phyloP scores from a whole-genome alignment of 371 early-diverging fungal genomes.

The Scutellospora calospora region DNA sequence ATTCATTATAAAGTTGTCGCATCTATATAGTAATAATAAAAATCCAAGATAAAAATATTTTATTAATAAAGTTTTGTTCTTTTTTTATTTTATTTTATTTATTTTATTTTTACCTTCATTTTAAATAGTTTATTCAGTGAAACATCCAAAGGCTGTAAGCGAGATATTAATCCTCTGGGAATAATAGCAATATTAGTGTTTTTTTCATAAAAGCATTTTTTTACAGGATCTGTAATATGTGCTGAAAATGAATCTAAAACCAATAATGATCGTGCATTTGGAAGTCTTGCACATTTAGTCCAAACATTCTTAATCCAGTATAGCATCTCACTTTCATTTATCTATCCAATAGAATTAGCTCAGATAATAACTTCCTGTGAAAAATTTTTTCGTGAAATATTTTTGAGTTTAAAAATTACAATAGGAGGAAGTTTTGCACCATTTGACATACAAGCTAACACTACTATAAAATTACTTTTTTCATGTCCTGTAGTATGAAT shows the following conservation, averaged over 20 bases:
- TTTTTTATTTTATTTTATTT: too few species aligned
- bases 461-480: conserved; percentile 12
- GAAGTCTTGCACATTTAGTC: neutral
- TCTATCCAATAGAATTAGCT: neutral
- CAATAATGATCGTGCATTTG: neutral
- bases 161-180: neutral
- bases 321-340: neutral
- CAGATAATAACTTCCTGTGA: neutral
- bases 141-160: neutral
- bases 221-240: conserved; percentile 1
- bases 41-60: too few species aligned
- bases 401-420: neutral
- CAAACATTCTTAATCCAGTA: conserved; percentile 24
- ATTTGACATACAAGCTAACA: conserved; percentile 20
- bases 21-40: conserved; percentile 1
- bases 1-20: neutral
- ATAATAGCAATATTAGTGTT: conserved; percentile 1
- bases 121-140: too few species aligned
- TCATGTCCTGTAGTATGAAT: conserved; percentile 25
- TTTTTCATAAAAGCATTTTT: neutral
- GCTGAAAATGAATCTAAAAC: conserved; percentile 15
- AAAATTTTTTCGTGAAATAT: neutral
- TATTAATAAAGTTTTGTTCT: too few species aligned
- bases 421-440: neutral
- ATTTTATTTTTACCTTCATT: too few species aligned